Evolutionary conservation across 805 yeast genomes (phyloP), one percentile per base, ranked within the genome.

Genomic region (Wickerhamiella brachini): DNA sequence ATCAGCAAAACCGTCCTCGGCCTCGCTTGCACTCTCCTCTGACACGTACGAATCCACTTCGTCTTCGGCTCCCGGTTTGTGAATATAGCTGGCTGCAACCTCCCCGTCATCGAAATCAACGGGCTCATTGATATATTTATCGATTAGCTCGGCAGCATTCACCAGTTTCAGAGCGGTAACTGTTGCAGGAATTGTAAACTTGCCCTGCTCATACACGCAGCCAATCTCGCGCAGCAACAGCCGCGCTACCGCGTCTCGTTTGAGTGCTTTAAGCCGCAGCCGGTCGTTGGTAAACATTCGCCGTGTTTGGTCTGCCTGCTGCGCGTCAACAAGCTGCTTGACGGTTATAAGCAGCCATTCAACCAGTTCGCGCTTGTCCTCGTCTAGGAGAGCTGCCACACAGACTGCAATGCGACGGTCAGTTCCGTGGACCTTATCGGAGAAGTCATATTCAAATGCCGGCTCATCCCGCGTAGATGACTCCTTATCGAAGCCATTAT

Each of bases 401-500:
- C 78, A 57, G 17, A 79, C 68, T 24, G 77, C 74, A 17, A 75
- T 62, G 51, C 77, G 72, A 47, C 75, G 77, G 43, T 78, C 80
- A 13, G 68, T 51, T 8, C 57, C 54, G 8, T 60, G 46, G 20
- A 59, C 62, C 9, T 49, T 51, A 10, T 54, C 55, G 24, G 57
- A 63, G 51, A 73, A 66, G 34, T 57, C 63, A 49, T 62, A 60
- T 34, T 54, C 62, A 7, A 39, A 37, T 20, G 52, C 13, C 51
- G 56, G 1, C 42, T 54, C 13, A 20, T 52, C 51, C 13, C 51
- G 31, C 54, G 52, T 21, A 23, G 31, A 45, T n/a, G 53, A 48
- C 13, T 46, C 50, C 47, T 63, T 65, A 20, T 70, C 67, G 45
- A 79, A 78, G 22, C 95, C 95, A 5, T 80, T 71, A 37, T 78